Evolutionary conservation across 1,139 yeast genomes (phyloP).

Genomic region (Yamadazyma sp.): DNA sequence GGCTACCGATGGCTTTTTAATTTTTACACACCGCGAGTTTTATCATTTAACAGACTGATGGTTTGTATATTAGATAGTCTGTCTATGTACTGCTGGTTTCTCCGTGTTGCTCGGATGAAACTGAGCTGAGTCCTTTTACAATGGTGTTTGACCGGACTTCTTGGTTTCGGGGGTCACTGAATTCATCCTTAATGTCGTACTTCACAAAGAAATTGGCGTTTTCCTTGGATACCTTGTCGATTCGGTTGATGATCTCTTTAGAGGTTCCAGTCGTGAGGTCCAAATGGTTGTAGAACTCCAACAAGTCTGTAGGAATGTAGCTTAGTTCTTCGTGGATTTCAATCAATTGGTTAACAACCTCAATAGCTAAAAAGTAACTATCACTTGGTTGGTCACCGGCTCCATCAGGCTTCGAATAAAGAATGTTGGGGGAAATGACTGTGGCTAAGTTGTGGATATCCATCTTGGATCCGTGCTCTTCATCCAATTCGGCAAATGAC

Average conservation of each 20-base stretch:
- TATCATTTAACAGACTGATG: neutral
- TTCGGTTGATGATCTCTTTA: constrained; percentile 37
- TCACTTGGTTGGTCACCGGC: constrained; percentile 52
- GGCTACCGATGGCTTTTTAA: neutral
- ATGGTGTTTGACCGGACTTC: constrained; percentile 36
- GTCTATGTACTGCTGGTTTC: constrained; percentile 9
- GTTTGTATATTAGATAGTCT: neutral
- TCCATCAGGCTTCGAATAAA: constrained; percentile 41
- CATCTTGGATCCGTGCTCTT: constrained; percentile 92
- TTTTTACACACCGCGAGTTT: neutral
- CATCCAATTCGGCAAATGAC: constrained; percentile 87
- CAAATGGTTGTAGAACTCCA: constrained; percentile 32
- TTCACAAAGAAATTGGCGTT: constrained; percentile 28
- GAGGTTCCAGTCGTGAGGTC: constrained; percentile 25
- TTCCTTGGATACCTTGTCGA: constrained; percentile 35
- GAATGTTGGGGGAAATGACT: constrained; percentile 89
- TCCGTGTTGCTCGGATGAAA: constrained; percentile 13
- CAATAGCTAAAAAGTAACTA: constrained; percentile 84
- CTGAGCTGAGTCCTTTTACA: constrained; percentile 35
- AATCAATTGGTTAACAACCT: constrained; percentile 82
- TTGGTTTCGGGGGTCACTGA: constrained; percentile 22
- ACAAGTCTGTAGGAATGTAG: constrained; percentile 64
- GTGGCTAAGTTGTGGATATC: constrained; percentile 94
- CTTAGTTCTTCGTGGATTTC: constrained; percentile 81
- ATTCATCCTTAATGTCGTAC: constrained; percentile 21